phyloP scores from a whole-genome alignment of 2,329 filamentous ascomycete genomes.

The Ophiobolus disseminans region DNA sequence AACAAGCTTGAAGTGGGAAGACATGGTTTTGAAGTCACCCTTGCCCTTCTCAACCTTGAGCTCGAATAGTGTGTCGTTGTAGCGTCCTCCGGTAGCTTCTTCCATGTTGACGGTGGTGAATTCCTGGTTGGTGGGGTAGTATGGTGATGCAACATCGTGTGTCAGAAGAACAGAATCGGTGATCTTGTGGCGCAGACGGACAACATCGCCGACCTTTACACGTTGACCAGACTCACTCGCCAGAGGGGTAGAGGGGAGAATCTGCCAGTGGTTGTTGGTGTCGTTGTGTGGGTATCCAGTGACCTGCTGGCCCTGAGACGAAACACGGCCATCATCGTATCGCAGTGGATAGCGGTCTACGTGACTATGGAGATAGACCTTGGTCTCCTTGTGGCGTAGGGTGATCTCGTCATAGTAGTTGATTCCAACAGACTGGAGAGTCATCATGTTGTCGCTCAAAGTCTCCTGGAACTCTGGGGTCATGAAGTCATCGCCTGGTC shows the following conservation, averaged over 20 bases:
- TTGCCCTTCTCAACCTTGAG: slow-evolving; percentile 84
- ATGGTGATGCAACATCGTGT: slow-evolving; percentile 96
- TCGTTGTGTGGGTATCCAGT: slow-evolving; percentile 98
- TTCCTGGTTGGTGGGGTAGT: slow-evolving; percentile 96
- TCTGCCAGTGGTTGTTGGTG: slow-evolving; percentile 98
- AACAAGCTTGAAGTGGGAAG: slow-evolving; percentile 93
- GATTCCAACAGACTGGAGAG: slow-evolving; percentile 82
- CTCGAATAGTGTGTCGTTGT: slow-evolving; percentile 92
- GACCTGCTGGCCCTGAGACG: slow-evolving; percentile 95
- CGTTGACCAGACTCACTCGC: slow-evolving; percentile 64
- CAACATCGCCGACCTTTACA: slow-evolving; percentile 82
- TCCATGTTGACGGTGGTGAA: slow-evolving; percentile 83
- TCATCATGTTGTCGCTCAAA: slow-evolving; percentile 91
- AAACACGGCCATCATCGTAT: slow-evolving; percentile 96
- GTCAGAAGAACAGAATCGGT: slow-evolving; percentile 88
- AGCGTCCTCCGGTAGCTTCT: slow-evolving; percentile 74
- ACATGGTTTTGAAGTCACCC: slow-evolving; percentile 87
- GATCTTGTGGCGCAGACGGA: slow-evolving; percentile 84
- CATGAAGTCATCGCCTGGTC: slow-evolving; percentile 98
- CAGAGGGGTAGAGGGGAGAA: slow-evolving; percentile 69
- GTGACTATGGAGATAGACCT: slow-evolving; percentile 94
- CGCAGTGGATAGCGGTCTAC: slow-evolving; percentile 86
- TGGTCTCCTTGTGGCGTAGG: slow-evolving; percentile 95
- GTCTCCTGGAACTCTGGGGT: slow-evolving; percentile 98
- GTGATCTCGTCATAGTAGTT: slow-evolving; percentile 90